Percentiles rank a stretch among this genome's conserved stretches.
These are phyloP conservation scores for Kentomonas sorsogonicus DNA, from an alignment of 208 protist species.

Conservation along the genomic window DNA sequence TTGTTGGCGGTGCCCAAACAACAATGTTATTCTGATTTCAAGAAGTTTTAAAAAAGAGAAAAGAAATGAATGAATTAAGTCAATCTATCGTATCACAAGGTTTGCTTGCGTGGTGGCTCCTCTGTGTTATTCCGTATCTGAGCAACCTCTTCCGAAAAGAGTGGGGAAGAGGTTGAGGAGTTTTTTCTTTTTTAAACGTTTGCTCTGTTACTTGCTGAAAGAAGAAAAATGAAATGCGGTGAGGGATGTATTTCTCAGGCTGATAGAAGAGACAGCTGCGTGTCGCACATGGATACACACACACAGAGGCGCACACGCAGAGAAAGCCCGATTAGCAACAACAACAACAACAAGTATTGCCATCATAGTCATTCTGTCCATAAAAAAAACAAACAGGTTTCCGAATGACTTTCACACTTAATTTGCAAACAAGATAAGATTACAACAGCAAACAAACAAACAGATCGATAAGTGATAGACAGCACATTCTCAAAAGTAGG, in stretches of 20 bases:
- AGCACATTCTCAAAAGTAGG: too few relatives aligned
- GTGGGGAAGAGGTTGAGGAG: not conserved
- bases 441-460: too few relatives aligned
- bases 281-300: slow-evolving; percentile 4
- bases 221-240: not conserved
- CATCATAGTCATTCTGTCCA: too few relatives aligned
- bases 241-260: not conserved
- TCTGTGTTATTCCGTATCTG: too few relatives aligned
- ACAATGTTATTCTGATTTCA: not conserved
- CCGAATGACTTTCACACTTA: too few relatives aligned
- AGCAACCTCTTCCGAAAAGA: not conserved
- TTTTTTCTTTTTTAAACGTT: not conserved
- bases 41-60: too few relatives aligned
- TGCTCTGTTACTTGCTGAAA: not conserved
- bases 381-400: too few relatives aligned
- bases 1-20: not conserved
- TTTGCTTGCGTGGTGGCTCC: too few relatives aligned
- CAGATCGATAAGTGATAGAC: too few relatives aligned
- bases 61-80: not conserved
- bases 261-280: not conserved
- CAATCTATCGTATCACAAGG: too few relatives aligned
- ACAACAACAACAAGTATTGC: not conserved
- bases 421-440: too few relatives aligned
- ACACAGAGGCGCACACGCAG: slow-evolving; percentile 14
- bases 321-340: slow-evolving; percentile 8